phyloP scores from a whole-genome alignment of 2,329 filamentous ascomycete genomes.

The Alternaria panax region DNA sequence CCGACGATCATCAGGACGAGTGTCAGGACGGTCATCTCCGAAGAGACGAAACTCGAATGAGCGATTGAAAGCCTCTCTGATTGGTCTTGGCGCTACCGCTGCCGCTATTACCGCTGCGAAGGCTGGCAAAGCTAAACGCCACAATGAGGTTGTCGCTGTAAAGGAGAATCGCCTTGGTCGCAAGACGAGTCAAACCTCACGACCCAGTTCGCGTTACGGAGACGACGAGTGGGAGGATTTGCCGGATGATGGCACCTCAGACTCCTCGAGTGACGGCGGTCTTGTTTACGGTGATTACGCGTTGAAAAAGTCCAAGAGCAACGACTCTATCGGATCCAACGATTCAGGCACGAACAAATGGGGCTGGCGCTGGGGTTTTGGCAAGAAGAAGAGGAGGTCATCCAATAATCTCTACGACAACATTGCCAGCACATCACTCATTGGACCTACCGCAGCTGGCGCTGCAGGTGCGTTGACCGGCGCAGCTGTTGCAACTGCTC shows the following conservation, averaged over 20 bases:
- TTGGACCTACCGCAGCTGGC: conserved; percentile 51
- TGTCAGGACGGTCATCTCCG: conserved; percentile 27
- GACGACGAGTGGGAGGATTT: conserved; percentile 58
- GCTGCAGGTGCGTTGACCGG: conserved; percentile 47
- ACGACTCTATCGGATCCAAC: conserved; percentile 62
- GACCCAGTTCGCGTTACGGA: conserved; percentile 46
- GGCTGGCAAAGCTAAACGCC: conserved; percentile 37
- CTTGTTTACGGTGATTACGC: conserved; percentile 67
- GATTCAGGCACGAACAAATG: conserved; percentile 64
- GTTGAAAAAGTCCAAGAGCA: conserved; percentile 52
- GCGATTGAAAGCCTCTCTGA: conserved; percentile 55
- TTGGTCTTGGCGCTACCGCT: conserved; percentile 58
- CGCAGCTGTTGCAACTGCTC: conserved; percentile 58
- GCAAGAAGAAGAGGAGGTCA: conserved; percentile 54
- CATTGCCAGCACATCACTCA: conserved; percentile 45
- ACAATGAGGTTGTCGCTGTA: conserved; percentile 46
- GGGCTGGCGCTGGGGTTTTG: conserved; percentile 67
- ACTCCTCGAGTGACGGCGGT: conserved; percentile 61
- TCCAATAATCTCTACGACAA: conserved; percentile 46
- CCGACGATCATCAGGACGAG: conserved; percentile 26
- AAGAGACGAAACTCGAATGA: conserved; percentile 54
- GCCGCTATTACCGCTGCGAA: conserved; percentile 57
- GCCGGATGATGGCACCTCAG: conserved; percentile 47
- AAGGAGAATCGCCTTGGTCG: conserved; percentile 40
- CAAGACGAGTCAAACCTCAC: conserved; percentile 29